phyloP scores from a whole-genome alignment of 225 moss, liverwort and hornwort genomes.

The Anthoceros angustus region DNA sequence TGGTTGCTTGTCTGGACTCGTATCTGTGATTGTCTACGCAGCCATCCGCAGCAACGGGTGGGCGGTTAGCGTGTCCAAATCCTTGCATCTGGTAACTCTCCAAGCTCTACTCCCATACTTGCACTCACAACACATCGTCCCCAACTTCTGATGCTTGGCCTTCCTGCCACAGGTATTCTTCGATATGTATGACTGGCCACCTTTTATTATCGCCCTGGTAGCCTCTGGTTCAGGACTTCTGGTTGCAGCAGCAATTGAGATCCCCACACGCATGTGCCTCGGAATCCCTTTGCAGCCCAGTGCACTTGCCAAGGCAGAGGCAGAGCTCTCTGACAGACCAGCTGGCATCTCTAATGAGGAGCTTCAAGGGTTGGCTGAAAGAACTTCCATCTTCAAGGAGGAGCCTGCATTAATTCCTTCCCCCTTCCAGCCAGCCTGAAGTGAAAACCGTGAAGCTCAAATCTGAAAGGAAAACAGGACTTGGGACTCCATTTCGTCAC shows the following conservation, averaged over 20 bases:
- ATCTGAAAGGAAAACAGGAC: too few species aligned
- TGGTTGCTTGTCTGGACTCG: background rate
- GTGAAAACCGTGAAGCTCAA: too few species aligned
- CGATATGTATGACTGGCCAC: background rate
- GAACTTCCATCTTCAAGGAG: too few species aligned
- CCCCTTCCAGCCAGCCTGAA: too few species aligned
- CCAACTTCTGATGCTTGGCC: background rate
- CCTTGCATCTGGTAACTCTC: background rate
- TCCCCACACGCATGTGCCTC: background rate
- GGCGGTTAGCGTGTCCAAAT: background rate
- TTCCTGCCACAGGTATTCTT: background rate
- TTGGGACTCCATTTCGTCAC: too few species aligned
- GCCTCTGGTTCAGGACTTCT: background rate
- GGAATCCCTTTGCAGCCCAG: background rate
- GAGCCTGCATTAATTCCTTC: too few species aligned
- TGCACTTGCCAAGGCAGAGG: background rate
- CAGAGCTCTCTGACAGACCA: too few species aligned
- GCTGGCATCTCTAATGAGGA: too few species aligned
- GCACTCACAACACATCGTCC: background rate
- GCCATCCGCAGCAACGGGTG: background rate
- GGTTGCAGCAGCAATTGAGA: background rate
- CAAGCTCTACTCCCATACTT: background rate
- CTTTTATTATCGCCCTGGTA: background rate
- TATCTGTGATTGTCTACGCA: background rate
- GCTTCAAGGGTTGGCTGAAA: too few species aligned